These are phyloP conservation scores for Fusarium verticillioides DNA, from an alignment of 2,329 filamentous ascomycete species.

Conservation along the genomic window DNA sequence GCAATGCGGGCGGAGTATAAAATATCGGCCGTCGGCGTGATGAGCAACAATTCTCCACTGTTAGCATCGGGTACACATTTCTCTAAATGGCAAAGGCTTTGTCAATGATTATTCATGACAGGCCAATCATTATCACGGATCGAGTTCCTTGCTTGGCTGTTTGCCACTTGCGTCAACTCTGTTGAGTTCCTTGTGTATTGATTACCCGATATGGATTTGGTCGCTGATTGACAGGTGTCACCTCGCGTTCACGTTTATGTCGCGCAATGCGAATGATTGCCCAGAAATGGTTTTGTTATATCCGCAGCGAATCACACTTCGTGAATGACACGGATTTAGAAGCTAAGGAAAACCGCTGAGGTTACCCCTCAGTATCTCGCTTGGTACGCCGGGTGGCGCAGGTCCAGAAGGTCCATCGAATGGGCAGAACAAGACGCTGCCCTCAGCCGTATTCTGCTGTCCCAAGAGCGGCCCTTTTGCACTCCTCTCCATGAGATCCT, in stretches of 20 bases:
- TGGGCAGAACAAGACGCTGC: slow-evolving; percentile 38
- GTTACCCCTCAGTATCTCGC: slow-evolving; percentile 8
- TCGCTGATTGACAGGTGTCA: neutral
- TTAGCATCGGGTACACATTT: neutral
- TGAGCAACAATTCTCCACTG: neutral
- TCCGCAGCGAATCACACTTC: neutral
- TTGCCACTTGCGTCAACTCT: neutral
- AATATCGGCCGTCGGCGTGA: neutral
- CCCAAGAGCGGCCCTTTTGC: slow-evolving; percentile 34
- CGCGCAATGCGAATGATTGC: neutral
- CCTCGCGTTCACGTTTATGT: neutral
- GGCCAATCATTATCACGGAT: neutral
- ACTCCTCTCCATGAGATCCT: slow-evolving; percentile 24
- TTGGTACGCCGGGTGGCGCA: slow-evolving; percentile 26
- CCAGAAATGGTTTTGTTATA: neutral
- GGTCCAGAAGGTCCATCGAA: slow-evolving; percentile 27
- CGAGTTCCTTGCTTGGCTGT: neutral
- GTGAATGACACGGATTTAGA: neutral
- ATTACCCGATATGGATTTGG: neutral
- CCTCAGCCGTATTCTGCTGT: slow-evolving; percentile 18
- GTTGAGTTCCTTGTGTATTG: neutral
- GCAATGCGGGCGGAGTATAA: neutral
- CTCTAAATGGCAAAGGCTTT: neutral
- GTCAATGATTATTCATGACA: neutral
- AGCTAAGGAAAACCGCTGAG: neutral